Conservation (phyloP, 495 filamentous ascomycete genomes). For the Aspergillus funiculosus region DNA sequence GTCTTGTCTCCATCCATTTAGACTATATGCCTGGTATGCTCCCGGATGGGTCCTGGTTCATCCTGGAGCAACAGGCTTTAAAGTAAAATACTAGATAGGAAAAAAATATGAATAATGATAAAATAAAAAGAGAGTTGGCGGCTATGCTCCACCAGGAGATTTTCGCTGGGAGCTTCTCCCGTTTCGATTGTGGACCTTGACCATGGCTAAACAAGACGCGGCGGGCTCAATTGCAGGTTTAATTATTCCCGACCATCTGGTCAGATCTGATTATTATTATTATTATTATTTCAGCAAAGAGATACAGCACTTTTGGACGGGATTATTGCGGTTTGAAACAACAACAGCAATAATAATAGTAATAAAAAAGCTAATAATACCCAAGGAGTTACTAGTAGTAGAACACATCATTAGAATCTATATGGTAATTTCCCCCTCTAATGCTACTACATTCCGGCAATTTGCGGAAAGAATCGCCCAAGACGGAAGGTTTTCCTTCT, state of each 20-base stretch:
- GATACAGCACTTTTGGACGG: background rate
- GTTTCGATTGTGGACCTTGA: slow-evolving; percentile 46
- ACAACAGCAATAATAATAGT: background rate
- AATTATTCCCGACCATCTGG: slow-evolving; percentile 24
- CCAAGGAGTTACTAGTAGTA: background rate
- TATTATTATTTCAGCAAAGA: slow-evolving; percentile 1
- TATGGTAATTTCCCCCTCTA: background rate
- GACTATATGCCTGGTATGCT: too few species aligned
- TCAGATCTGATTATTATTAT: slow-evolving; percentile 6
- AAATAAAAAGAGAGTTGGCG: slow-evolving; percentile 14
- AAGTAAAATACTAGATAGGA: too few species aligned
- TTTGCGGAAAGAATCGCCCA: slow-evolving; percentile 1
- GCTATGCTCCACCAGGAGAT: slow-evolving; percentile 26
- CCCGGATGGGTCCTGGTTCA: slow-evolving; percentile 1
- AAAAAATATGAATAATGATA: too few species aligned
- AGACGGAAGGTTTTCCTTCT: slow-evolving; percentile 14
- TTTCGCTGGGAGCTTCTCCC: slow-evolving; percentile 41
- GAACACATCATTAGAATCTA: background rate
- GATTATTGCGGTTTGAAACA: background rate
- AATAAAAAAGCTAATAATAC: background rate
- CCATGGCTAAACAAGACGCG: slow-evolving; percentile 32
- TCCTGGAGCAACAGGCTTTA: too few species aligned
- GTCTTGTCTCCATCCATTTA: too few species aligned
- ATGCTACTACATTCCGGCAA: slow-evolving; percentile 3
- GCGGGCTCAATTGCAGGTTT: slow-evolving; percentile 25